Conservation (phyloP, 2,329 filamentous ascomycete genomes). For the Fonsecaea pedrosoi region DNA sequence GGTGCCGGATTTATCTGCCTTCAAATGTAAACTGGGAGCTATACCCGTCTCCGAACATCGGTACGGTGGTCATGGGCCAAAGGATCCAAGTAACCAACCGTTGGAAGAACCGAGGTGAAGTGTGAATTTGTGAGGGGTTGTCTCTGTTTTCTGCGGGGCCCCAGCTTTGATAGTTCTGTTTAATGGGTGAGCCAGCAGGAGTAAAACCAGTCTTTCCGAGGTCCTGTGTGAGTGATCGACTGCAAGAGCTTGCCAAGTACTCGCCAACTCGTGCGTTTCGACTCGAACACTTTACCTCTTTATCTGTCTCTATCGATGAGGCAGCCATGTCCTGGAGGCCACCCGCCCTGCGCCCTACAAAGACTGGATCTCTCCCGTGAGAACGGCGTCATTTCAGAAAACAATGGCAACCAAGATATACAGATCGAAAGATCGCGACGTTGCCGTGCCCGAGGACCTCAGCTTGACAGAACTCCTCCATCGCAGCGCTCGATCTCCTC, state of each 20-base stretch:
- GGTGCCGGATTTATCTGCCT: not conserved
- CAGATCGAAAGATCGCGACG: conserved; percentile 17
- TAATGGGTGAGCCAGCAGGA: not conserved
- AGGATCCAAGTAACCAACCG: not conserved
- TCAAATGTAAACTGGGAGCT: not conserved
- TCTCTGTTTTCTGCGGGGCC: not conserved
- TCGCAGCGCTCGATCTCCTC: conserved; percentile 46
- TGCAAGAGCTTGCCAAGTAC: not conserved
- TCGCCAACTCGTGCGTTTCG: not conserved
- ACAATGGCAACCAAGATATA: conserved; percentile 16
- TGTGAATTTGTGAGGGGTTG: not conserved
- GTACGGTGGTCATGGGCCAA: not conserved
- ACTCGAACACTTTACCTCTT: not conserved
- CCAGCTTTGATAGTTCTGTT: not conserved
- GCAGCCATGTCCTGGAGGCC: not conserved
- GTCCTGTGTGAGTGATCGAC: not conserved
- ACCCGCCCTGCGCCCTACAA: not conserved
- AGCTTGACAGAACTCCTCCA: conserved; percentile 57
- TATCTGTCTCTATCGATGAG: not conserved
- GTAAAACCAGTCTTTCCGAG: not conserved
- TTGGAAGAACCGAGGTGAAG: not conserved
- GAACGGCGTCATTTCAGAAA: not conserved
- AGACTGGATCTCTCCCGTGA: not conserved
- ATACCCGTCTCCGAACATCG: not conserved
- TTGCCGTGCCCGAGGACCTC: conserved; percentile 47